These are phyloP conservation scores for Gossypium mustelinum DNA, from an alignment of 345 rosid genomes.

Conservation along the genomic window DNA sequence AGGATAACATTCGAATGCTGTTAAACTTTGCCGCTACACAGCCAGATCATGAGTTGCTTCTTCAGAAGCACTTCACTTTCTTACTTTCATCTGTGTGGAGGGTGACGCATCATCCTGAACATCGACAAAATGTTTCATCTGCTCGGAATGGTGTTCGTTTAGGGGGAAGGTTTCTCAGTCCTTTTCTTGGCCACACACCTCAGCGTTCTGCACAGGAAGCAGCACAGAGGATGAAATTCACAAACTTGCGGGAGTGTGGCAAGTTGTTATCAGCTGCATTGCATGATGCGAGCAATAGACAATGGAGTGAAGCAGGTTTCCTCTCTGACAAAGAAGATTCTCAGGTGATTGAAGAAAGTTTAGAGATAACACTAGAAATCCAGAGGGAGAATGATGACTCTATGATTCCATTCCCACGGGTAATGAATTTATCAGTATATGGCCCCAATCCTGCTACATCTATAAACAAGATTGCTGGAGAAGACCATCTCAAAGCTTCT, in stretches of 20 bases:
- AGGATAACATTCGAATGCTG: conserved; percentile 78
- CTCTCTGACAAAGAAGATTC: conserved; percentile 40
- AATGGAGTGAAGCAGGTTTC: conserved; percentile 32
- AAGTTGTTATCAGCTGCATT: conserved; percentile 69
- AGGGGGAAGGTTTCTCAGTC: conserved; percentile 45
- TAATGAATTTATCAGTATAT: conserved; percentile 51
- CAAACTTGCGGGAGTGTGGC: conserved; percentile 44
- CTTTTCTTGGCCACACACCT: conserved; percentile 32
- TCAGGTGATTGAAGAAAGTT: conserved; percentile 32
- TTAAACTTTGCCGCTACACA: conserved; percentile 67
- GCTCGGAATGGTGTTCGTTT: conserved; percentile 45
- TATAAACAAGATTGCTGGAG: conserved; percentile 30
- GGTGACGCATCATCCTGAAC: conserved; percentile 30
- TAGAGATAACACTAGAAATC: conserved; percentile 75
- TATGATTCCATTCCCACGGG: conserved; percentile 45
- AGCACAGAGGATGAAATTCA: conserved; percentile 45
- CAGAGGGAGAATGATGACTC: conserved; percentile 41
- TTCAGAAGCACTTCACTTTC: conserved; percentile 86
- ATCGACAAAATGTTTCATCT: conserved; percentile 27
- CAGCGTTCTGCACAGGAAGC: conserved; percentile 38
- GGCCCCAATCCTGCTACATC: conserved; percentile 33
- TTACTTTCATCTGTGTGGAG: conserved; percentile 84
- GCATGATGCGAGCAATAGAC: conserved; percentile 44
- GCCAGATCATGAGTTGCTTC: conserved; percentile 82
- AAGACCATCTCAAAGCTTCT: conserved; percentile 44